A percentile compares a stretch with the other conserved stretches of the same genome.
phyloP scores from a whole-genome alignment of 2,329 filamentous ascomycete species.

The Fusarium sp. region DNA sequence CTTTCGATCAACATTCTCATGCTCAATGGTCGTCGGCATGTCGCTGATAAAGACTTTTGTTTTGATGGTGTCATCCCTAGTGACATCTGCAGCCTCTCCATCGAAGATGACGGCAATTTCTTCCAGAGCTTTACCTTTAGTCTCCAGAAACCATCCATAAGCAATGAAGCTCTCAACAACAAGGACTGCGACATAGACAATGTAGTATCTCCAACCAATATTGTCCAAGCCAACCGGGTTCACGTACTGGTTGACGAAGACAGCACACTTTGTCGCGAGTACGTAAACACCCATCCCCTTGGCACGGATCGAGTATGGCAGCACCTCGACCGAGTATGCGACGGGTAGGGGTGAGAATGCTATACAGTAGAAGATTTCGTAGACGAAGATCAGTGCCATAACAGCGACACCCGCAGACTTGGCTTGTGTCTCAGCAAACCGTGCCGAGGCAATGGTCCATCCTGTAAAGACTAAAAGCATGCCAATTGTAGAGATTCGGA shows the following conservation, averaged over 20 bases:
- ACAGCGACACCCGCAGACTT: slow-evolving; percentile 53
- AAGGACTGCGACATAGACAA: slow-evolving; percentile 67
- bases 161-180: slow-evolving; percentile 64
- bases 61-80: not conserved
- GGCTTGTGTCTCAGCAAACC: slow-evolving; percentile 51
- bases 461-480: slow-evolving; percentile 54
- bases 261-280: slow-evolving; percentile 49
- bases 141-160: slow-evolving; percentile 64
- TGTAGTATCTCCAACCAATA: slow-evolving; percentile 70
- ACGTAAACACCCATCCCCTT: slow-evolving; percentile 62
- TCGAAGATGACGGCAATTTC: slow-evolving; percentile 71
- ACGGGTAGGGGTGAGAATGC: slow-evolving; percentile 68
- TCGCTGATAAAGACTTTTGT: not conserved
- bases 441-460: slow-evolving; percentile 55
- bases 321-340: slow-evolving; percentile 67
- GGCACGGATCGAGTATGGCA: slow-evolving; percentile 67
- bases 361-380: slow-evolving; percentile 66
- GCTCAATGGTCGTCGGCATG: not conserved
- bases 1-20: slow-evolving; percentile 18
- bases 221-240: slow-evolving; percentile 67
- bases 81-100: slow-evolving; percentile 19
- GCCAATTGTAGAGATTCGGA: slow-evolving; percentile 50
- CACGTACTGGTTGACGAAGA: slow-evolving; percentile 58
- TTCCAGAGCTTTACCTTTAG: slow-evolving; percentile 64
- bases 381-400: slow-evolving; percentile 56